Evolutionary conservation across 2,329 filamentous ascomycete genomes (phyloP), one percentile per base, ranked within the genome.

Genomic region (Colletotrichum liriopes): DNA sequence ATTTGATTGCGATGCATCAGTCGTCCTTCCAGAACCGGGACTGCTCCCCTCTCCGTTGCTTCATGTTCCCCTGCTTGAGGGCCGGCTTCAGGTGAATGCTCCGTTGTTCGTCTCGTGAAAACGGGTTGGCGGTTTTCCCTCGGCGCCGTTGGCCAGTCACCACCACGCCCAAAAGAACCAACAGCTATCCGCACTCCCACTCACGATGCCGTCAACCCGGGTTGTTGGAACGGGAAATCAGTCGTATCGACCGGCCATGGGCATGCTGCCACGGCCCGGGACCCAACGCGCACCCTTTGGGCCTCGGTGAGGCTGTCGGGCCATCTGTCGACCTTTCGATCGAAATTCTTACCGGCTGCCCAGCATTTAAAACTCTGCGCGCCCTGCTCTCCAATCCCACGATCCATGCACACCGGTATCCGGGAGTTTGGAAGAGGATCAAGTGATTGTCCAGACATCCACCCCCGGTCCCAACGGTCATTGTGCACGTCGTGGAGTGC

Each of bases 341-440:
- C 11, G 11, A 43, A 56, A 12, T n/a, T 11, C 35, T 52, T 18
- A 51, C 45, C 56, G 26, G 55, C 18, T 26, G 37, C 39, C 37
- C n/a, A 43, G 26, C 18, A 18, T 37, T 37, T 35, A n/a, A 35
- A 26, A 12, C n/a, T 59, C 14, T 51, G 11, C n/a, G 12, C 32
- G 45, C 47, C 41, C 41, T 35, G 35, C 20, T 14, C 20, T 63
- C 32, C 60, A 52, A 23, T 71, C 32, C 61, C 29, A 32, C n/a
- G 8, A 61, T 43, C 68, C 51, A 45, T 71, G 64, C 68, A 71
- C 56, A 71, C 68, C 68, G 68, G 68, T 67, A 43, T 55, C 64
- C 65, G 58, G 51, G 64, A 8, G 29, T 67, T 62, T 68, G 68
- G 65, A 29, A 58, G 29, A 26, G 49, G 47, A 58, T 63, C 20